A percentile compares a stretch with the other conserved stretches of the same genome.
These are phyloP conservation scores for Suillus tomentosus DNA, from an alignment of 768 basidiomycete species.

Conservation along the genomic window DNA sequence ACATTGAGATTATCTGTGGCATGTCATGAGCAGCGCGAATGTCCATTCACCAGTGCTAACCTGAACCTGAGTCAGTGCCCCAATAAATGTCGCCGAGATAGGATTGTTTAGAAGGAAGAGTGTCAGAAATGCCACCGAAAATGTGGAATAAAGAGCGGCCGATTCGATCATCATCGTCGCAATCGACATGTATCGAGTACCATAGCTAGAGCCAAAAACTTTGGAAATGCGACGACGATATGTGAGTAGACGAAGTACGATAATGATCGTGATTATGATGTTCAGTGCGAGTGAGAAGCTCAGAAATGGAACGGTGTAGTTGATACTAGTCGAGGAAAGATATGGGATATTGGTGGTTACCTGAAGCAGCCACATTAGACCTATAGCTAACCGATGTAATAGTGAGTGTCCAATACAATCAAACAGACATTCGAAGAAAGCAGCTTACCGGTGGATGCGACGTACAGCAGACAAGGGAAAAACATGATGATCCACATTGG, in stretches of 20 bases:
- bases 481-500: not conserved
- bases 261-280: constrained; percentile 33
- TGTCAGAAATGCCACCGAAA: constrained; percentile 33
- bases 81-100: constrained; percentile 32
- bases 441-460: not conserved
- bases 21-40: no score
- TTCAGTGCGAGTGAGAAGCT: constrained; percentile 35
- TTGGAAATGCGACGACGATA: constrained; percentile 17
- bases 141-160: constrained; percentile 30
- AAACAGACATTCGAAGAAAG: not conserved
- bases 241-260: constrained; percentile 30
- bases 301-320: constrained; percentile 27
- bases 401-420: not conserved
- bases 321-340: constrained; percentile 10
- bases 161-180: constrained; percentile 40
- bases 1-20: constrained; percentile 28
- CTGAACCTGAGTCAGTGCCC: constrained; percentile 31
- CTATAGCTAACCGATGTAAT: not conserved
- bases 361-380: not conserved
- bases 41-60: constrained; percentile 14
- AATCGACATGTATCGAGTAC: constrained; percentile 31
- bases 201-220: constrained; percentile 25
- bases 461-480: not conserved
- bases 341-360: not conserved
- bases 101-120: constrained; percentile 24